Evolutionary conservation across 2,329 filamentous ascomycete genomes (phyloP).

Genomic region (Trichophyton mentagrophytes): DNA sequence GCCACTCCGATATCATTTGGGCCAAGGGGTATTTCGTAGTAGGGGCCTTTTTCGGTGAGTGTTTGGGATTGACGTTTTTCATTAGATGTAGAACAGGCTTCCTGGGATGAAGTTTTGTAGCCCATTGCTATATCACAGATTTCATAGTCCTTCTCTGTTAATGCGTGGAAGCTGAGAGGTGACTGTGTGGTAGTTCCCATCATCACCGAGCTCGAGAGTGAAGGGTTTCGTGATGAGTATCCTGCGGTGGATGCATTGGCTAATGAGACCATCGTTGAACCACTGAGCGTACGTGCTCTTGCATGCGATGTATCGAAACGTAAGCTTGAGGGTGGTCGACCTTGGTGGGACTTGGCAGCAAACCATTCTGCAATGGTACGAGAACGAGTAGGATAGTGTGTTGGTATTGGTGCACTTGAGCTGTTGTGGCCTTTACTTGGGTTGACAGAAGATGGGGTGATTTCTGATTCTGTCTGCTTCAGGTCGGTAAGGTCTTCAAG

Average conservation of each 20-base stretch:
- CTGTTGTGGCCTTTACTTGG: not conserved
- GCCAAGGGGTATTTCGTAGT: slow-evolving; percentile 5
- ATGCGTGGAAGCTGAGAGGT: slow-evolving; percentile 8
- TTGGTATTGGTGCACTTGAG: not conserved
- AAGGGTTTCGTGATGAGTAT: slow-evolving; percentile 16
- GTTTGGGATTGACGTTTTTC: slow-evolving; percentile 12
- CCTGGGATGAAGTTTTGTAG: slow-evolving; percentile 9
- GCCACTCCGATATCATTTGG: slow-evolving; percentile 20
- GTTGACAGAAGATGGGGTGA: not conserved
- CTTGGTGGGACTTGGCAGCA: not conserved
- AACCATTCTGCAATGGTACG: slow-evolving; percentile 1
- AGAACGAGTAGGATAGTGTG: not conserved
- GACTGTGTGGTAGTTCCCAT: slow-evolving; percentile 13
- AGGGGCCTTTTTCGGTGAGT: not conserved
- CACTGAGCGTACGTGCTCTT: slow-evolving; percentile 23
- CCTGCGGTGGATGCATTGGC: slow-evolving; percentile 18
- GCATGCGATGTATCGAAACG: not conserved
- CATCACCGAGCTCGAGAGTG: slow-evolving; percentile 21
- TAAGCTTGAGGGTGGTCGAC: slow-evolving; percentile 5
- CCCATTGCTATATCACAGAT: slow-evolving; percentile 7
- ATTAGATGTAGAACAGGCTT: slow-evolving; percentile 17
- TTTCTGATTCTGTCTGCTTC: not conserved
- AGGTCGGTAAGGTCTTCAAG: not conserved
- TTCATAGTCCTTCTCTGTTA: slow-evolving; percentile 17
- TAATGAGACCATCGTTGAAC: slow-evolving; percentile 24